A percentile compares a stretch with the other conserved stretches of the same genome.
Evolutionary conservation across 192 early-diverging fungal species (phyloP).

Genomic region (Spinellus fusiger): DNA sequence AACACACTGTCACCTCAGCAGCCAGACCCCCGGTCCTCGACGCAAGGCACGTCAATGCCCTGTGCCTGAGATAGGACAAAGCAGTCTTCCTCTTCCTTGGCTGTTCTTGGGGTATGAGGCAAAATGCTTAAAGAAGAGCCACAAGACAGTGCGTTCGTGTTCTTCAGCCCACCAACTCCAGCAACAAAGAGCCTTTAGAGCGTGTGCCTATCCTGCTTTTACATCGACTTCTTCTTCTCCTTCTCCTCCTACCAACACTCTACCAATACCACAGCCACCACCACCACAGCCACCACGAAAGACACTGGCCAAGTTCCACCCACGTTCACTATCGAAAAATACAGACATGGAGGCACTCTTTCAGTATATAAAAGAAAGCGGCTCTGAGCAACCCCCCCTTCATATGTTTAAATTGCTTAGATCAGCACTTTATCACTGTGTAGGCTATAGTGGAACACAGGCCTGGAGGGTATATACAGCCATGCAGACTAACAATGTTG

Average conservation of each 20-base stretch:
- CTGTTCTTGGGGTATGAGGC: background rate
- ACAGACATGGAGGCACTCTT: background rate
- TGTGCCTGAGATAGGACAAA: background rate
- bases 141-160: too few relatives aligned
- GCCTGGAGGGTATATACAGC: conserved; percentile 19
- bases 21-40: background rate
- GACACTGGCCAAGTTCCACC: background rate
- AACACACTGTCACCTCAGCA: background rate
- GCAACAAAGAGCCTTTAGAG: background rate
- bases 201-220: background rate
- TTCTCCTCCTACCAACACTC: too few relatives aligned
- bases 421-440: conserved; percentile 10
- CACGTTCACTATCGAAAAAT: background rate
- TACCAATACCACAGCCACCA: too few relatives aligned
- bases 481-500: conserved; percentile 6
- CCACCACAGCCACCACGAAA: too few relatives aligned
- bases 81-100: background rate
- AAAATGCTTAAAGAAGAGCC: background rate
- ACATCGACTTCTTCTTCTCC: too few relatives aligned
- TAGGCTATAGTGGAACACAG: background rate
- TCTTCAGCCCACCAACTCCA: background rate
- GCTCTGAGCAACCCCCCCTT: background rate
- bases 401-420: conserved; percentile 23
- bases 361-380: background rate
- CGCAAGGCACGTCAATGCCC: background rate